These are phyloP conservation scores for Leishmania lainsoni DNA, from an alignment of 208 protist species.

Conservation along the genomic window DNA sequence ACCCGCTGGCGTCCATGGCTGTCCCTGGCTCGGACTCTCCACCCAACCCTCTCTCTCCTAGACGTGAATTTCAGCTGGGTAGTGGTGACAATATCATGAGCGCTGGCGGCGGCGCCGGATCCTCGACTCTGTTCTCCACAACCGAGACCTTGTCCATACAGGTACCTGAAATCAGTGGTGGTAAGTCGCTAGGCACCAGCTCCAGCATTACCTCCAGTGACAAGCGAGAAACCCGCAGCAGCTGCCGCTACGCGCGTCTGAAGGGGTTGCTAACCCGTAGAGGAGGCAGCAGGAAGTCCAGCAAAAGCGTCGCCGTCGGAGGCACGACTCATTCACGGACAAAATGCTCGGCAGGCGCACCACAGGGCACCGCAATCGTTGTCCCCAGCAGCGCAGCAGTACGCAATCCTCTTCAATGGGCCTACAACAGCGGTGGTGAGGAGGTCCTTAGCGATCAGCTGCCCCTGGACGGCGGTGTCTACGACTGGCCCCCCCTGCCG, in stretches of 20 bases:
- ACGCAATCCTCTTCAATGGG: slow-evolving; percentile 14
- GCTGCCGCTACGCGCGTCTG: slow-evolving; percentile 14
- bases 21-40: background rate
- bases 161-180: background rate
- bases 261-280: slow-evolving; percentile 16
- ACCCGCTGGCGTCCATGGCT: slow-evolving; percentile 17
- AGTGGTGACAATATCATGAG: slow-evolving; percentile 13
- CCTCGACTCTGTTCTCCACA: slow-evolving; percentile 25
- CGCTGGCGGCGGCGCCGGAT: background rate
- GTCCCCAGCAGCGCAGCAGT: background rate
- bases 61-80: background rate
- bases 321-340: background rate
- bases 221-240: background rate
- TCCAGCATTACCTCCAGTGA: background rate
- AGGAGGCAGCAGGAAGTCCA: slow-evolving; percentile 5
- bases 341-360: background rate
- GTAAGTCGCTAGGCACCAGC: background rate
- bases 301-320: slow-evolving; percentile 2
- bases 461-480: slow-evolving; percentile 9
- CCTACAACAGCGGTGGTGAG: background rate
- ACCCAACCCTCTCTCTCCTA: slow-evolving; percentile 3
- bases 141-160: slow-evolving; percentile 21
- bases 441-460: background rate
- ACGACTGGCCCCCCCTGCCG: slow-evolving; percentile 27
- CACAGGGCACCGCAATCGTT: background rate